Percentiles rank a stretch among this genome's conserved stretches.
These are phyloP conservation scores for Metschnikowia kofuensis DNA, from an alignment of 805 yeast genomes.

Conservation along the genomic window DNA sequence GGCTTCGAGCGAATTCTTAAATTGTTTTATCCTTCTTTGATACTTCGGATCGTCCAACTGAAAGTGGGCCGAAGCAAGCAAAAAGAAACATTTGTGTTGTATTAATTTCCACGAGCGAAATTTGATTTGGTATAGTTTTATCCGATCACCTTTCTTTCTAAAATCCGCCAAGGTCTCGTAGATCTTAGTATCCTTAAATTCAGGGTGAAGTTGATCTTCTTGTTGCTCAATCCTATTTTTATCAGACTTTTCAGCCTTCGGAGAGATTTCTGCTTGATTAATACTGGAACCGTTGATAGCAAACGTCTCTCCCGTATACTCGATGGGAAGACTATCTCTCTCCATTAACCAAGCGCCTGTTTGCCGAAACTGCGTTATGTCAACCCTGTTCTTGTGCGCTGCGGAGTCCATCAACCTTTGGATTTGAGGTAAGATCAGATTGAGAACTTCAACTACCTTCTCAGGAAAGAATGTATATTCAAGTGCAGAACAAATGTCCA, in stretches of 20 bases:
- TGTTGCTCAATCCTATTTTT: not conserved
- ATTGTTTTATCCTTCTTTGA: conserved; percentile 20
- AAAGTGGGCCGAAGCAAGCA: conserved; percentile 70
- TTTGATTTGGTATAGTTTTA: conserved; percentile 25
- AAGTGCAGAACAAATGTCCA: conserved; percentile 65
- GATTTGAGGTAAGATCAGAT: conserved; percentile 24
- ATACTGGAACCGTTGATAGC: conserved; percentile 1
- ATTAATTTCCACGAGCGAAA: conserved; percentile 53
- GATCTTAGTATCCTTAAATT: not conserved
- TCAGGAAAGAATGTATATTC: conserved; percentile 57
- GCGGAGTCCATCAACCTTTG: conserved; percentile 1
- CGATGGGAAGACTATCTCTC: conserved; percentile 21
- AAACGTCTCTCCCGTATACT: conserved; percentile 11
- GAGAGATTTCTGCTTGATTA: not conserved
- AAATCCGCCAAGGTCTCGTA: conserved; percentile 6
- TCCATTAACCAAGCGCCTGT: conserved; percentile 1
- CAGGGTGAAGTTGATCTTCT: not conserved
- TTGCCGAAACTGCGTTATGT: not conserved
- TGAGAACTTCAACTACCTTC: conserved; percentile 49
- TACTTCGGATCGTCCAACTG: conserved; percentile 46
- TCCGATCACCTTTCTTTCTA: conserved; percentile 22
- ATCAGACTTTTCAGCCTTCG: not conserved
- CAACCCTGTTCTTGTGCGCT: not conserved
- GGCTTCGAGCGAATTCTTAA: conserved; percentile 10
- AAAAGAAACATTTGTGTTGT: conserved; percentile 74